Evolutionary conservation across 176 grass and related monocot species (phyloP), one percentile per base, ranked within the genome.

Genomic region (Lolium rigidum): DNA sequence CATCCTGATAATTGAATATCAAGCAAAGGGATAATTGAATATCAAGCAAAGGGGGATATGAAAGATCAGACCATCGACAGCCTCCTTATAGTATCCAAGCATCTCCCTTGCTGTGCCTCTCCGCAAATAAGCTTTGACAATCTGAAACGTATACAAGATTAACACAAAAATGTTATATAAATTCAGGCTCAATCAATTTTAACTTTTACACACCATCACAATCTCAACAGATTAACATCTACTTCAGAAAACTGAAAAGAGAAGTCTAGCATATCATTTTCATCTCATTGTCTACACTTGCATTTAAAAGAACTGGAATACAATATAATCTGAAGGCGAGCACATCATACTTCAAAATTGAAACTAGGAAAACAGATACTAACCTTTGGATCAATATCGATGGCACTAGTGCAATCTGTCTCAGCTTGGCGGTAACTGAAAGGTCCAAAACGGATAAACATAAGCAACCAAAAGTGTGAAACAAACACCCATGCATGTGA

Each of bases 71-170:
- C 97, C 97, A 24, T 99, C 97, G 44, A 99, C 89, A 73, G 97
- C 94, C 2, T 93, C 97, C 84, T 94, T 94, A 62, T 91, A 97
- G 73, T 99, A 99, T 71, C 94, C 90, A 84, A 99, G 78, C 92
- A 97, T 96, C 89, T 99, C 94, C 80, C 94, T 90, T 85, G 97
- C 94, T 1, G 94, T 97, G 51, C 97, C 97, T 90, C 94, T 94
- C 56, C 97, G 90, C 20, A 96, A 82, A 79, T 99, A 99, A 88
- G 97, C 97, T 93, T 99, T 99, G 38, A 99, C 92, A 80, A 82
- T 97, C 94, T 99, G 63, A 55, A 82, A 65, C 60, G 18, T 16
- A 86, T 4, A 83, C 55, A 59, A 22, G 51, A 80, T 67, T 26
- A 31, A 35, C 7, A 15, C 78, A 61, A 66, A 2, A 74, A 74